phyloP scores from a whole-genome alignment of 78 protist species.

The Mastigamoeba balamuthi region DNA sequence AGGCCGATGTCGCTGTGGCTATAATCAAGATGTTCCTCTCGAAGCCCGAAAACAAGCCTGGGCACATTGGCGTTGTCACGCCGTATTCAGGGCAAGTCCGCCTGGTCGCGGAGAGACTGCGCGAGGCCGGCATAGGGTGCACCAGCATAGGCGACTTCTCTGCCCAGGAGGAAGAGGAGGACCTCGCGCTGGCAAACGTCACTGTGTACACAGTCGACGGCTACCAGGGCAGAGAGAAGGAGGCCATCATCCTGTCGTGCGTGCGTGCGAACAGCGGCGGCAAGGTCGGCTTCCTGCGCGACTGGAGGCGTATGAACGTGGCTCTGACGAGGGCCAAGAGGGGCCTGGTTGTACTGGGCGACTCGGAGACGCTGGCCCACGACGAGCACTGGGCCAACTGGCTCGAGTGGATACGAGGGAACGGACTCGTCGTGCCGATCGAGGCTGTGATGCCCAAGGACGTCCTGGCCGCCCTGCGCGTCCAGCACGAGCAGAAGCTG shows the following conservation, averaged over 20 bases:
- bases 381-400: neutral
- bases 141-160: neutral
- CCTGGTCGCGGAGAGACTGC: neutral
- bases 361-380: neutral
- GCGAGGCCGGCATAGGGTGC: neutral
- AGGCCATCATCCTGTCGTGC: slow-evolving; percentile 3
- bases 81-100: slow-evolving; percentile 3
- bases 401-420: neutral
- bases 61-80: slow-evolving; percentile 6
- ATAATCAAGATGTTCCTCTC: too few relatives aligned
- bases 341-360: neutral
- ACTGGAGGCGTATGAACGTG: slow-evolving; percentile 14
- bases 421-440: neutral
- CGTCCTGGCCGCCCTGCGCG: too few relatives aligned
- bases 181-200: neutral
- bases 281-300: slow-evolving; percentile 5
- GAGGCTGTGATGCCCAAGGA: too few relatives aligned
- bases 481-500: too few relatives aligned
- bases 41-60: too few relatives aligned
- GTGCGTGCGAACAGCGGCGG: slow-evolving; percentile 3
- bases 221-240: slow-evolving; percentile 33
- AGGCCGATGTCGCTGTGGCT: too few relatives aligned
- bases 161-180: neutral
- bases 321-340: slow-evolving; percentile 7
- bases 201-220: slow-evolving; percentile 8